A percentile compares a stretch with the other conserved stretches of the same genome.
Conservation (phyloP, 352 stramenopile species). For the Detonula confervacea region DNA sequence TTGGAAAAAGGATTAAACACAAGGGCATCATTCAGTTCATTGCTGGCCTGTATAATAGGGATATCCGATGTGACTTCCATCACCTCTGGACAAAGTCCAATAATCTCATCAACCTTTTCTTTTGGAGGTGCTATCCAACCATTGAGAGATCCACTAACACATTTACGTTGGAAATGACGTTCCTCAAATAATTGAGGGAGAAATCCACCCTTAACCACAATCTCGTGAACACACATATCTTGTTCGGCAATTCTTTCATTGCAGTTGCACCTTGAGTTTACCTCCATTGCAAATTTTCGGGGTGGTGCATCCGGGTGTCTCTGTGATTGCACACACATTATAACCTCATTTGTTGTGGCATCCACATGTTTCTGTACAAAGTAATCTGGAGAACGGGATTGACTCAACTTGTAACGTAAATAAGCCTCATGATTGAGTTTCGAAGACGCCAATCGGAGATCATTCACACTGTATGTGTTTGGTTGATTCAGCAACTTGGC, state of each 20-base stretch:
- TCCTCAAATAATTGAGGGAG: not conserved
- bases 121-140: slow-evolving; percentile 11
- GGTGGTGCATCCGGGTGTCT: not conserved
- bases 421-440: too few species aligned
- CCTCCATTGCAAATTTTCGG: not conserved
- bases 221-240: slow-evolving; percentile 15
- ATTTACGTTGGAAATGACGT: not conserved
- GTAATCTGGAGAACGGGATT: too few species aligned
- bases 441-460: too few species aligned
- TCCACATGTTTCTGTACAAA: too few species aligned
- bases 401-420: too few species aligned
- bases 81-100: not conserved
- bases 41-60: not conserved
- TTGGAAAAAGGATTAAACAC: not conserved
- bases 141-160: slow-evolving; percentile 11
- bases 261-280: not conserved
- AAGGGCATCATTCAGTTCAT: not conserved
- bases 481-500: too few species aligned
- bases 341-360: too few species aligned
- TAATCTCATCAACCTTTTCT: slow-evolving; percentile 31
- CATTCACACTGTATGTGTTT: too few species aligned
- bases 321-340: not conserved
- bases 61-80: not conserved
- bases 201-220: slow-evolving; percentile 8
- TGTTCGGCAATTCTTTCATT: slow-evolving; percentile 2